Evolutionary conservation across 176 grass and related monocot species (phyloP), one percentile per base, ranked within the genome.

Genomic region (Avena eriantha): DNA sequence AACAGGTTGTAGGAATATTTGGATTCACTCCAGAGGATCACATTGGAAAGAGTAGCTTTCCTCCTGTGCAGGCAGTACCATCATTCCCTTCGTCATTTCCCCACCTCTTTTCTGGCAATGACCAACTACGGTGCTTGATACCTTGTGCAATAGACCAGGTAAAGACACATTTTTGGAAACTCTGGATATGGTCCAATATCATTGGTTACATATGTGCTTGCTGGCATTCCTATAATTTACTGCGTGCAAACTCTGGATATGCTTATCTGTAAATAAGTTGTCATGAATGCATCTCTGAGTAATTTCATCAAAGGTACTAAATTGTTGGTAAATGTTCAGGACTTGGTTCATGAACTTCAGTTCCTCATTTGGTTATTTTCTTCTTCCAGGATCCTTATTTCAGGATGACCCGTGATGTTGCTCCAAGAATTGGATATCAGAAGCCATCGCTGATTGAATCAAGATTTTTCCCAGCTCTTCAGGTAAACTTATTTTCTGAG

Each of bases 131-230:
- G 61, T 99, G 97, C n/a, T 85, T 99, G 68, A 96, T 99, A 26
- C 97, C 97, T 80, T 99, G 94, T 71, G 97, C 97, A 54, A 96
- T 99, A 71, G 97, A 99, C 85, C 97, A 99, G 97, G 97, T 99
- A 71, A 23, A 64, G 36, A 59, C 83, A 70, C 61, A 21, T 86
- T 85, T 88, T 80, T 43, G 19, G 19, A 82, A 60, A 18, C 29
- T 29, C 29, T 29, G 29, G 29, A 29, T 55, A 80, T 77, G 1
- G 24, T 51, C 34, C 23, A 58, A 18, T n/a, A 69, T 26, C 24
- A 45, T 50, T 89, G 21, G 74, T 53, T 77, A 41, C n/a, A 12
- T 79, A 55, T 45, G 11, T 36, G 29, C 45, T 72, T 89, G 54
- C 16, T 73, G 35, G n/a, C 54, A 80, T 80, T 39, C 19, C 13